Evolutionary conservation across 371 early-diverging fungal species (phyloP).

Genomic region (Syncephalastrum contaminatum): DNA sequence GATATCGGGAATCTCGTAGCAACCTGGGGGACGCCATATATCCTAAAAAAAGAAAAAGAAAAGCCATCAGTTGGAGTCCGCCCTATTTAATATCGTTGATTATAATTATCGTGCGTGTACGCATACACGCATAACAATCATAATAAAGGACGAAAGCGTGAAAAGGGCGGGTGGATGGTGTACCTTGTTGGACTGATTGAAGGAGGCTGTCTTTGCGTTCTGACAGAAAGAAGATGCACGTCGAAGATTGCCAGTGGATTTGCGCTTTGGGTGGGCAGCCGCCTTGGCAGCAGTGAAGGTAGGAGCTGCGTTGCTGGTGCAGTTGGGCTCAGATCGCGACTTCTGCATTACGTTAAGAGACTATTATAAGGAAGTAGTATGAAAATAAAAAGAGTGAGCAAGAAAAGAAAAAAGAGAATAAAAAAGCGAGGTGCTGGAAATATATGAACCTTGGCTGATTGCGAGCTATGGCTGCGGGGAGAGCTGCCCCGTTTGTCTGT

Average conservation of each 20-base stretch:
- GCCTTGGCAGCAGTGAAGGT: slow-evolving; percentile 10
- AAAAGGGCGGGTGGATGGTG: too few species aligned
- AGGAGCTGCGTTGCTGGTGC: slow-evolving; percentile 22
- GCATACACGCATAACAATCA: too few species aligned
- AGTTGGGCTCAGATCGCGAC: slow-evolving; percentile 44
- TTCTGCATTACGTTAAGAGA: slow-evolving; percentile 38
- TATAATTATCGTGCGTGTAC: too few species aligned
- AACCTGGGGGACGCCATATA: slow-evolving; percentile 32
- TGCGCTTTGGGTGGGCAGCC: slow-evolving; percentile 37
- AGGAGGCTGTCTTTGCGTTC: not conserved
- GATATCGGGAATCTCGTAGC: slow-evolving; percentile 31
- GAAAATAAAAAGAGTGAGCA: too few species aligned
- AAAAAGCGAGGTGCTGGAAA: too few species aligned
- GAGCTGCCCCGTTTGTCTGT: too few species aligned
- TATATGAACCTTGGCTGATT: too few species aligned
- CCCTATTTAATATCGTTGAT: not conserved
- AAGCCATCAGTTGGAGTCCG: too few species aligned
- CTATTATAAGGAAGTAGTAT: slow-evolving; percentile 5
- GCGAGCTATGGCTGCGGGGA: too few species aligned
- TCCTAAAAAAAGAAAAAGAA: slow-evolving; percentile 9
- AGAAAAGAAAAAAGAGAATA: too few species aligned
- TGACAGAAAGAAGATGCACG: slow-evolving; percentile 30
- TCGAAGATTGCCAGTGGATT: slow-evolving; percentile 47
- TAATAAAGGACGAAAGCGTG: too few species aligned
- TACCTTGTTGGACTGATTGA: slow-evolving; percentile 12